A percentile compares a stretch with the other conserved stretches of the same genome.
phyloP scores from a whole-genome alignment of 805 yeast species.

The Lipomyces japonicus region DNA sequence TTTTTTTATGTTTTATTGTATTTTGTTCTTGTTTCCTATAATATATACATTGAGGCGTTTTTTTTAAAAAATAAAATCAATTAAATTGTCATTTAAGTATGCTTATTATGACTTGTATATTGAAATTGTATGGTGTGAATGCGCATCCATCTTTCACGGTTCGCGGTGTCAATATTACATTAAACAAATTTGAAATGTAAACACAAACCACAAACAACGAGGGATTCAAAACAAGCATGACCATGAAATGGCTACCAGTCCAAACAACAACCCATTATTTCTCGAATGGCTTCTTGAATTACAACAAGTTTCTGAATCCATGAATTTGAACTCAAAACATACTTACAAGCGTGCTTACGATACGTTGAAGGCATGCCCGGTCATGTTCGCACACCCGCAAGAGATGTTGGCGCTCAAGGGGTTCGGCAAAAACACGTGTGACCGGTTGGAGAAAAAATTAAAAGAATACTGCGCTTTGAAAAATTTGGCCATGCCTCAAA shows the following conservation, averaged over 20 bases:
- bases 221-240: not conserved
- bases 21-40: no score
- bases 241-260: not conserved
- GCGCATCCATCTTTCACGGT: no score
- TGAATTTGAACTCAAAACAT: constrained; percentile 50
- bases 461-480: constrained; percentile 54
- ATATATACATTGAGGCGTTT: no score
- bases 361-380: constrained; percentile 46
- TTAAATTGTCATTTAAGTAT: no score
- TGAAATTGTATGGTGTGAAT: no score
- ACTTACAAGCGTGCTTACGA: constrained; percentile 57
- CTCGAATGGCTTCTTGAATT: constrained; percentile 22
- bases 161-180: no score
- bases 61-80: no score
- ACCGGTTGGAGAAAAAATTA: constrained; percentile 47
- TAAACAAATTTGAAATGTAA: no score
- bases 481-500: constrained; percentile 46
- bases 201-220: not conserved
- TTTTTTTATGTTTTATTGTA: no score
- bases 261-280: constrained; percentile 13
- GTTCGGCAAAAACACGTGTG: constrained; percentile 69
- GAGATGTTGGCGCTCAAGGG: constrained; percentile 58
- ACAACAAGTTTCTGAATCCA: constrained; percentile 15
- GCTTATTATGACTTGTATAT: no score
- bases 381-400: constrained; percentile 50